Evolutionary conservation across 495 filamentous ascomycete species (phyloP).

Genomic region (Hypoxylon rickii): DNA sequence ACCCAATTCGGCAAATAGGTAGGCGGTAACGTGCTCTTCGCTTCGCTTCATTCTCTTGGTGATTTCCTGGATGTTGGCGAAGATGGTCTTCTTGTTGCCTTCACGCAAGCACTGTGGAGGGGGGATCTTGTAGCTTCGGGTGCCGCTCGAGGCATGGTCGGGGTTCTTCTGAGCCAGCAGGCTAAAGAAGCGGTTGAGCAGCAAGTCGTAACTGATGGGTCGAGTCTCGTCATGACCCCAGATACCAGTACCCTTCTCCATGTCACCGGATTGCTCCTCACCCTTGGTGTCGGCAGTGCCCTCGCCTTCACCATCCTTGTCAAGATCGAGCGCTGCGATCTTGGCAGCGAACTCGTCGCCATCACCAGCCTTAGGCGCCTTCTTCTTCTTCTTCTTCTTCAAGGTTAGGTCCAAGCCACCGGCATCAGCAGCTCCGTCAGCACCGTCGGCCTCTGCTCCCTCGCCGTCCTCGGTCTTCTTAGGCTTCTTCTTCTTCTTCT

Average conservation of each 20-base stretch:
- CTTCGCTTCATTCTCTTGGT: slow-evolving; percentile 88
- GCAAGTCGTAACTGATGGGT: slow-evolving; percentile 78
- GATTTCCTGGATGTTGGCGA: slow-evolving; percentile 95
- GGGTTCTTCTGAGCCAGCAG: slow-evolving; percentile 91
- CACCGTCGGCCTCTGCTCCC: slow-evolving; percentile 59
- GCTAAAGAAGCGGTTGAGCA: slow-evolving; percentile 89
- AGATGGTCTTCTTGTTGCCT: slow-evolving; percentile 99
- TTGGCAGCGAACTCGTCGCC: slow-evolving; percentile 63
- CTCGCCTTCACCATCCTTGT: slow-evolving; percentile 73
- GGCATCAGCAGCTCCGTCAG: slow-evolving; percentile 40
- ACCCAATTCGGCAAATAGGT: slow-evolving; percentile 97
- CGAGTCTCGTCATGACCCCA: slow-evolving; percentile 81
- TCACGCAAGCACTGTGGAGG: slow-evolving; percentile 98
- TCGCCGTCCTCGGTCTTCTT: slow-evolving; percentile 69
- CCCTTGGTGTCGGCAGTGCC: slow-evolving; percentile 53
- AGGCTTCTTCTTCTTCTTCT: slow-evolving; percentile 81
- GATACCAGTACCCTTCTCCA: slow-evolving; percentile 89
- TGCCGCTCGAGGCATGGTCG: slow-evolving; percentile 83
- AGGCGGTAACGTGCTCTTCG: slow-evolving; percentile 95
- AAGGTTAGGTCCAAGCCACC: slow-evolving; percentile 76
- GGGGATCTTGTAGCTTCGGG: slow-evolving; percentile 96
- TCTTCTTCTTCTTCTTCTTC: slow-evolving; percentile 98
- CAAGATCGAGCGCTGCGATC: slow-evolving; percentile 74
- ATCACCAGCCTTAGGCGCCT: slow-evolving; percentile 68
- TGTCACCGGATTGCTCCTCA: slow-evolving; percentile 68